Evolutionary conservation across 805 yeast species (phyloP).

Genomic region (Martiniozyma abietophila): DNA sequence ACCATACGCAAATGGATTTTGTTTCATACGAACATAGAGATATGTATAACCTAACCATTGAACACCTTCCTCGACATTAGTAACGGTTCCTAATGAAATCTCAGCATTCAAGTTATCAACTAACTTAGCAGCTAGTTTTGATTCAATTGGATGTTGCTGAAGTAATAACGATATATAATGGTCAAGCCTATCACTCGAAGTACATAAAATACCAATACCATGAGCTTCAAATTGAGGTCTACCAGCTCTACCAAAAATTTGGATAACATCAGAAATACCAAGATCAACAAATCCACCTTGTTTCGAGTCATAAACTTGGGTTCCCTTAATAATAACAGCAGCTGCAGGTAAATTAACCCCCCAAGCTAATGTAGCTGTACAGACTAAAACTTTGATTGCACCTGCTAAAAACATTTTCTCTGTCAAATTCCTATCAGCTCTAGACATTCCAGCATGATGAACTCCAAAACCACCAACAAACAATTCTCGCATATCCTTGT

Average conservation of each 20-base stretch:
- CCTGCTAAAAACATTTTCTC: slow-evolving; percentile 84
- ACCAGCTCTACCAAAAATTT: slow-evolving; percentile 98
- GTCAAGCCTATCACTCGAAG: slow-evolving; percentile 71
- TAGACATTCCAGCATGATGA: slow-evolving; percentile 95
- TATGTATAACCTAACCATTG: slow-evolving; percentile 98
- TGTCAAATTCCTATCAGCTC: slow-evolving; percentile 81
- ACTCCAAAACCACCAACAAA: slow-evolving; percentile 79
- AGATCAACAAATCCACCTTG: slow-evolving; percentile 91
- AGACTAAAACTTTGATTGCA: slow-evolving; percentile 78
- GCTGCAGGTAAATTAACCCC: slow-evolving; percentile 99
- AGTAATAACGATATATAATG: slow-evolving; percentile 84
- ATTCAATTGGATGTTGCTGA: slow-evolving; percentile 95
- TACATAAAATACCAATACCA: slow-evolving; percentile 89
- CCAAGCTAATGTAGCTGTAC: slow-evolving; percentile 99
- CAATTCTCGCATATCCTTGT: slow-evolving; percentile 71
- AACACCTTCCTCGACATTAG: slow-evolving; percentile 88
- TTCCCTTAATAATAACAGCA: slow-evolving; percentile 92
- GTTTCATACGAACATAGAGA: slow-evolving; percentile 86
- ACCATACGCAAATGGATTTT: slow-evolving; percentile 89
- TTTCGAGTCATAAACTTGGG: slow-evolving; percentile 90
- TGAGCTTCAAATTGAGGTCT: slow-evolving; percentile 90
- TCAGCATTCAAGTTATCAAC: slow-evolving; percentile 96
- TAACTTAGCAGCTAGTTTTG: slow-evolving; percentile 63
- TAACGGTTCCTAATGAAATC: slow-evolving; percentile 89
- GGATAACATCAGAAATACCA: slow-evolving; percentile 94